phyloP scores from a whole-genome alignment of 164 flowering plant species.

The Cinnamomum chago region DNA sequence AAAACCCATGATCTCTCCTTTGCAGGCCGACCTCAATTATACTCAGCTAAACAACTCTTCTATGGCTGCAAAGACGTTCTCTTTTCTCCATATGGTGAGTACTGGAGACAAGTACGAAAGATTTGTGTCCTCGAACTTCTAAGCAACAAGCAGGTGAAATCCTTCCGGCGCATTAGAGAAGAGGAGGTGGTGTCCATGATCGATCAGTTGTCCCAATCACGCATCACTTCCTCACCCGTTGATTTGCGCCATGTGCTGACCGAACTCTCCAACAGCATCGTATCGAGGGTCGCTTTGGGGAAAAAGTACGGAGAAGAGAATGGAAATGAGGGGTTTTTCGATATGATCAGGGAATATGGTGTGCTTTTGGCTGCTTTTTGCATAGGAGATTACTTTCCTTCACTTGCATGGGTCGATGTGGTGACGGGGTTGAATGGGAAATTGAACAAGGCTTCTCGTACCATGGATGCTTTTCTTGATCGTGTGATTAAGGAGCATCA shows the following conservation, averaged over 20 bases:
- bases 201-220: conserved; percentile 1
- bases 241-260: conserved; percentile 3
- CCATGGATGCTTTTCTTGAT: conserved; percentile 15
- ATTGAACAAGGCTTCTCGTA: conserved; percentile 6
- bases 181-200: conserved; percentile 16
- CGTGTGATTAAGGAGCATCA: conserved; percentile 2
- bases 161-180: conserved; percentile 9
- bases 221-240: not conserved
- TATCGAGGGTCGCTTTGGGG: conserved; percentile 18
- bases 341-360: conserved; percentile 6
- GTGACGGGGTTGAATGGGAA: conserved; percentile 13
- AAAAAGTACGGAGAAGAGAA: conserved; percentile 10
- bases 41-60: not conserved
- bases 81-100: conserved; percentile 10
- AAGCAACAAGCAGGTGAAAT: conserved; percentile 15
- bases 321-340: not conserved
- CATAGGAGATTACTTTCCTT: conserved; percentile 17
- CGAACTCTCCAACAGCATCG: conserved; percentile 6
- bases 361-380: conserved; percentile 10
- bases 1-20: conserved; percentile 4
- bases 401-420: conserved; percentile 19
- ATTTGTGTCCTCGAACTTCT: conserved; percentile 14
- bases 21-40: not conserved
- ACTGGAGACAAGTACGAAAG: conserved; percentile 9
- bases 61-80: not conserved